Percentiles rank a stretch among this genome's conserved stretches.
phyloP scores from a whole-genome alignment of 768 basidiomycete genomes.

The Auricularia cornea region DNA sequence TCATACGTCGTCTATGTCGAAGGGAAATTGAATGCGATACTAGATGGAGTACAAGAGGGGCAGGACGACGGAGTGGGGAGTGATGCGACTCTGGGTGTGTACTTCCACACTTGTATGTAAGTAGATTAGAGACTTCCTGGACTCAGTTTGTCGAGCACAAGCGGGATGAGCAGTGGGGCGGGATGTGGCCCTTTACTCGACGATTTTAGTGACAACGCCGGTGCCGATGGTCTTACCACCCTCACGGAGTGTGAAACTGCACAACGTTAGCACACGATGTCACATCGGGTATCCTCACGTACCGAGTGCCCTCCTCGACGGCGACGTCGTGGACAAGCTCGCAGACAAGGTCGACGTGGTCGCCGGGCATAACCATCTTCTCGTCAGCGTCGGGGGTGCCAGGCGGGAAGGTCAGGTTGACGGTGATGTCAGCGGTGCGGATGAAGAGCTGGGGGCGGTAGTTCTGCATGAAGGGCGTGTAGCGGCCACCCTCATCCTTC shows the following conservation, averaged over 20 bases:
- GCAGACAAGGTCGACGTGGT: conserved; percentile 91
- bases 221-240: conserved; percentile 94
- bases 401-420: conserved; percentile 74
- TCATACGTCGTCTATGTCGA: too few relatives aligned
- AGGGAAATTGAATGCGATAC: too few relatives aligned
- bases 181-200: conserved; percentile 17
- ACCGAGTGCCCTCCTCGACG: conserved; percentile 75
- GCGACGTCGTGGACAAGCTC: conserved; percentile 78
- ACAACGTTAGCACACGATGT: conserved; percentile 11
- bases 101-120: background rate
- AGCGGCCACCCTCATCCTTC: conserved; percentile 85
- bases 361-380: conserved; percentile 98
- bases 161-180: background rate
- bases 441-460: conserved; percentile 95
- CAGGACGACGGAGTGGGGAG: too few relatives aligned
- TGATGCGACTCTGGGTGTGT: too few relatives aligned
- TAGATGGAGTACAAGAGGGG: too few relatives aligned
- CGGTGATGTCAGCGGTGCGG: conserved; percentile 91
- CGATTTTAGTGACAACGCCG: conserved; percentile 84
- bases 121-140: background rate
- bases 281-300: conserved; percentile 11
- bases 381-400: conserved; percentile 73
- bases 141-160: background rate
- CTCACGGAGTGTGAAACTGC: conserved; percentile 80
- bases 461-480: conserved; percentile 87